A percentile compares a stretch with the other conserved stretches of the same genome.
phyloP scores from a whole-genome alignment of 345 rosid species.

The Populus euphratica region DNA sequence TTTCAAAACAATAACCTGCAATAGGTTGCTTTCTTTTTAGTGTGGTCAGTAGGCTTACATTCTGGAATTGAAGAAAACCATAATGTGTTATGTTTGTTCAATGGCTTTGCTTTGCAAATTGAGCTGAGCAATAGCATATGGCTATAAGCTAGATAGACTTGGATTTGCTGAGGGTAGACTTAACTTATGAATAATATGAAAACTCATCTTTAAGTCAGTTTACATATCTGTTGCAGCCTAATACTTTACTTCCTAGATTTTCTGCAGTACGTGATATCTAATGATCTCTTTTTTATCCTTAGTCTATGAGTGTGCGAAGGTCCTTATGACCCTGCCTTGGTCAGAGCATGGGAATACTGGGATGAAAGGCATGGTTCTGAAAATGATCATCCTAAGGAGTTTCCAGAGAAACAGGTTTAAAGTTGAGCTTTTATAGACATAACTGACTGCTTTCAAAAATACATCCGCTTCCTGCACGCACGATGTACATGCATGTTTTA shows the following conservation, averaged over 20 bases:
- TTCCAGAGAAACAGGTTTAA: conserved; percentile 66
- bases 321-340: conserved; percentile 58
- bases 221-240: neutral
- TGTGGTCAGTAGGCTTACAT: neutral
- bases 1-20: conserved; percentile 2
- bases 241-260: neutral
- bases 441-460: neutral
- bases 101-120: neutral
- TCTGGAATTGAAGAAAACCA: conserved; percentile 3
- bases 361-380: conserved; percentile 74
- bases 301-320: conserved; percentile 89
- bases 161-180: neutral
- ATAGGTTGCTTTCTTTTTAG: neutral
- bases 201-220: neutral
- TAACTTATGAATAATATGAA: conserved; percentile 1
- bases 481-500: neutral
- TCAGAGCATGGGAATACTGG: conserved; percentile 95
- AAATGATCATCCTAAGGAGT: conserved; percentile 84
- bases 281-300: conserved; percentile 15
- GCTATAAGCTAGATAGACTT: neutral
- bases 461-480: neutral
- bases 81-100: neutral
- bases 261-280: neutral
- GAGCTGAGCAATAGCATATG: neutral
- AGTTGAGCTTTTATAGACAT: neutral